A percentile compares a stretch with the other conserved stretches of the same genome.
These are phyloP conservation scores for Arctium minus DNA, from an alignment of 129 eudicot genomes.

Conservation along the genomic window DNA sequence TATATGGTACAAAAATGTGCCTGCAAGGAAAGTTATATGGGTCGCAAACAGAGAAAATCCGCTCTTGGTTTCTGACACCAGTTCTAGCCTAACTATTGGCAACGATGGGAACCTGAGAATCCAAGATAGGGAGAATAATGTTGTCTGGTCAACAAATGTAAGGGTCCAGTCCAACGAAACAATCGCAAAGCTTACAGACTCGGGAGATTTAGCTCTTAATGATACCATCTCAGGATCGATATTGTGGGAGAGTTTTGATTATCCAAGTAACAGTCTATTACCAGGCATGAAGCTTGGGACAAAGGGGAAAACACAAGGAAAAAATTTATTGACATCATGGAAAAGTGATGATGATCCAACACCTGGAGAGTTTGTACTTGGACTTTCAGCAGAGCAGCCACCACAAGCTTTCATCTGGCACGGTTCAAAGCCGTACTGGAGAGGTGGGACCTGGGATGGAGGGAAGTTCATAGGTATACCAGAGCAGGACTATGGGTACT, in stretches of 20 bases:
- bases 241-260: slow-evolving; percentile 37
- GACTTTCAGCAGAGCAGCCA: slow-evolving; percentile 19
- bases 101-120: slow-evolving; percentile 19
- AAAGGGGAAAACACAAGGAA: neutral
- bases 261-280: slow-evolving; percentile 27
- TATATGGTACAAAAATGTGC: slow-evolving; percentile 13
- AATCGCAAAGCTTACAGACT: slow-evolving; percentile 19
- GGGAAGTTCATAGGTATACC: slow-evolving; percentile 27
- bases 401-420: slow-evolving; percentile 22
- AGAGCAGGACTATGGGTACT: slow-evolving; percentile 1
- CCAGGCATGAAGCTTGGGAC: slow-evolving; percentile 27
- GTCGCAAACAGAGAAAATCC: slow-evolving; percentile 25
- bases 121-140: neutral
- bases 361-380: slow-evolving; percentile 14
- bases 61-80: neutral
- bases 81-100: slow-evolving; percentile 6
- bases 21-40: neutral
- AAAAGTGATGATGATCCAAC: slow-evolving; percentile 22
- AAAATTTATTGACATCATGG: slow-evolving; percentile 28
- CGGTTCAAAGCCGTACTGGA: slow-evolving; percentile 17
- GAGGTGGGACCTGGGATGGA: slow-evolving; percentile 34
- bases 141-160: slow-evolving; percentile 25
- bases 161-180: slow-evolving; percentile 7
- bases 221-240: slow-evolving; percentile 3
- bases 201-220: slow-evolving; percentile 17